Base-by-base conservation (phyloP, 768 basidiomycete genomes). In the Mycena floridula region DNA sequence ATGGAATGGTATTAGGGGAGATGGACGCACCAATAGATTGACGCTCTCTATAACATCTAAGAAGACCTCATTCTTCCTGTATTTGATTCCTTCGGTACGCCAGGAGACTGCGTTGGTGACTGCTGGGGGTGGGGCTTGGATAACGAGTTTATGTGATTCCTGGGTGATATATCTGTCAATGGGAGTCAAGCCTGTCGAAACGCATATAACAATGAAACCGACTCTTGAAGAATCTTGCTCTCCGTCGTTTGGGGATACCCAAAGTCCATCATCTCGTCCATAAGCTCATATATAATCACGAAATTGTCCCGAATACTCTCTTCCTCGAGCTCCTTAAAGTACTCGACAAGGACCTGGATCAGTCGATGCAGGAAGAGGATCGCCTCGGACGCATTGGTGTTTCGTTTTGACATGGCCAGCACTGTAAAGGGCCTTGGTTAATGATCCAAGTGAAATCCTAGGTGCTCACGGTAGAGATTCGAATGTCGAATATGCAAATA, bases 201-300 rank as follows among this genome's bases (percentile, higher is more conserved):
- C 21, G 20, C 16, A 25, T 40, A 40, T 21, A 27, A 23, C 9
- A 25, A 24, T n/a, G 24, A 40, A 23, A 69, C 82, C 56, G 50
- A 90, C 85, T 98, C 95, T 67, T 98, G 95, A 42, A 98, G 66
- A 54, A 98, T 99, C 74, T 99, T 98, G 76, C 89, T 92, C 70
- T 99, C 96, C 13, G 96, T 98, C 32, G 95, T 99, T 64, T 98
- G 96, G 0, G 96, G 95, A 61, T 86, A 97, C 7, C 96, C 96
- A 66, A 96, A 99, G 70, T 99, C 96, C 93, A 98, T 97, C 91
- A 98, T 97, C 72, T 99, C 96, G 57, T 98, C 95, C 72, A 99
- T 77, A 43, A 98, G 79, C 61, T 98, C 95, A 64, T 96, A 99
- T 41, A 99, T 96, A 60, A 99, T 96, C 30, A 99, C 96, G 59